Evolutionary conservation across 2,329 filamentous ascomycete species (phyloP).

Genomic region (Phialocephala sp.): DNA sequence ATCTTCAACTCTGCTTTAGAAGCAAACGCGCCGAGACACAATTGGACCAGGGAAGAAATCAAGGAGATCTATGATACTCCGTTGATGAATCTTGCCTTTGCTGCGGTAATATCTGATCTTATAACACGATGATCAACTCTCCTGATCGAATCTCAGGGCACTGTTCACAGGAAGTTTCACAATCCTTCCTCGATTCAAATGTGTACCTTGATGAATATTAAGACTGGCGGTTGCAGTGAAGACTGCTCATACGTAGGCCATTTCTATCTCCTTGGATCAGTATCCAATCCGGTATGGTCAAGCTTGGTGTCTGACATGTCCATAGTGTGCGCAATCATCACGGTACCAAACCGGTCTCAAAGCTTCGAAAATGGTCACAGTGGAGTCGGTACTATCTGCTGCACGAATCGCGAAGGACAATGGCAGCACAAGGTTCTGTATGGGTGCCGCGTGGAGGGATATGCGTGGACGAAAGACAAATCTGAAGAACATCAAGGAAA

Average conservation of each 20-base stretch:
- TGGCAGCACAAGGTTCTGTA: slow-evolving; percentile 90
- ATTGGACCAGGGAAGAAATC: slow-evolving; percentile 85
- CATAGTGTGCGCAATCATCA: slow-evolving; percentile 78
- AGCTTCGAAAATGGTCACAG: slow-evolving; percentile 78
- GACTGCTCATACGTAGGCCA: slow-evolving; percentile 76
- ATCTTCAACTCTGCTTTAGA: slow-evolving; percentile 56
- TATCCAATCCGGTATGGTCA: background rate
- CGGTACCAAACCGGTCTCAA: slow-evolving; percentile 78
- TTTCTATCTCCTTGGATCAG: background rate
- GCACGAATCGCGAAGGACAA: slow-evolving; percentile 80
- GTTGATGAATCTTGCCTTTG: slow-evolving; percentile 77
- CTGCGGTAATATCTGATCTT: slow-evolving; percentile 61
- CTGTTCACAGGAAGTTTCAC: slow-evolving; percentile 84
- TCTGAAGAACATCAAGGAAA: slow-evolving; percentile 82
- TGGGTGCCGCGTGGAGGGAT: slow-evolving; percentile 93
- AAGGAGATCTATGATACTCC: slow-evolving; percentile 81
- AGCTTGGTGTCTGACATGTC: background rate
- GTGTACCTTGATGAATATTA: slow-evolving; percentile 97
- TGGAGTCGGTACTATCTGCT: slow-evolving; percentile 80
- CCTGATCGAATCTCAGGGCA: slow-evolving; percentile 57
- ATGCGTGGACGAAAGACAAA: slow-evolving; percentile 89
- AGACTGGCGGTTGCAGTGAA: slow-evolving; percentile 89
- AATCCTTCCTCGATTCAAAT: slow-evolving; percentile 84
- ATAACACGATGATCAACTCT: background rate
- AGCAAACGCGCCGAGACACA: slow-evolving; percentile 66